These are phyloP conservation scores for Phytophthora rubi DNA, from an alignment of 352 stramenopile genomes.

Conservation along the genomic window DNA sequence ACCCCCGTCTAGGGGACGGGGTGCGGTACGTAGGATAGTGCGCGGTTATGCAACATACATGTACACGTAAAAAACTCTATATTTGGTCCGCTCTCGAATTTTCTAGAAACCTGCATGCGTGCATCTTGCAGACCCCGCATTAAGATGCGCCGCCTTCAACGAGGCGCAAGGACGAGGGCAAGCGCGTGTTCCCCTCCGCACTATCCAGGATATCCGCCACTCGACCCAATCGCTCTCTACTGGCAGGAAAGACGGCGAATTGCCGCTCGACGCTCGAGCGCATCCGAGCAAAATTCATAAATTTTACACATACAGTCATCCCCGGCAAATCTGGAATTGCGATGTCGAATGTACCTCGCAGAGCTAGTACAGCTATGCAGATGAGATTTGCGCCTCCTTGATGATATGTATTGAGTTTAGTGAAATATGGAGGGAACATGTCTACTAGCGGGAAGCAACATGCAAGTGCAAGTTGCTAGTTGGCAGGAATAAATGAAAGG, in stretches of 20 bases:
- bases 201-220: conserved; percentile 2
- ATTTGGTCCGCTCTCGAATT: conserved; percentile 9
- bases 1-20: not conserved
- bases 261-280: not conserved
- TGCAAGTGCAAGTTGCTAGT: no score
- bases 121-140: not conserved
- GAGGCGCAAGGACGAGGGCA: conserved; percentile 3
- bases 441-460: no score
- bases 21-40: not conserved
- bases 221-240: conserved; percentile 11
- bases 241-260: conserved; percentile 7
- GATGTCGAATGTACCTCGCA: no score
- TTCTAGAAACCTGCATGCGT: conserved; percentile 15
- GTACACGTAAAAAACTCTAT: not conserved
- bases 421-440: no score
- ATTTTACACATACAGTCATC: conserved; percentile 1
- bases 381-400: no score
- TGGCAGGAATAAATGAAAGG: no score
- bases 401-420: no score
- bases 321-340: no score
- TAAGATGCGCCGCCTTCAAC: conserved; percentile 1
- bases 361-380: no score
- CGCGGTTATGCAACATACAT: conserved; percentile 18
- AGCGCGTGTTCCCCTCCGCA: conserved; percentile 4
- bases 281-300: not conserved